Evolutionary conservation across 2,329 filamentous ascomycete species (phyloP), one percentile per base, ranked within the genome.

Genomic region (Scedosporium dehoogii): DNA sequence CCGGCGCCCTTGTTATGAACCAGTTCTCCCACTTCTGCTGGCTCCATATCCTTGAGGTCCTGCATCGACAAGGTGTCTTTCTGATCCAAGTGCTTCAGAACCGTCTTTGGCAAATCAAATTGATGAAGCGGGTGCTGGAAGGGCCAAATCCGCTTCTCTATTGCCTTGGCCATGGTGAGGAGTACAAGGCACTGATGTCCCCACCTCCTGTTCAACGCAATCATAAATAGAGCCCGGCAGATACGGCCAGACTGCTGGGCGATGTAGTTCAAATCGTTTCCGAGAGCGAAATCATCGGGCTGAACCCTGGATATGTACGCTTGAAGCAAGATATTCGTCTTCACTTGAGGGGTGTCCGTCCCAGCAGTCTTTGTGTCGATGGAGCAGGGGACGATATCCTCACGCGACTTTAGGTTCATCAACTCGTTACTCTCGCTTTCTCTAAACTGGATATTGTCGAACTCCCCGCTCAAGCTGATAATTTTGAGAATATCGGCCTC

Each of bases 401-500:
- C 27, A 29, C 48, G 57, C 23, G 33, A 23, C 58, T 60, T 63
- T 60, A 99, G 80, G 23, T 84, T 81, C 18, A 82, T 82, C n/a
- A 99, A 79, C 73, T 99, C 96, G 69, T 92, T 90, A 63, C 89
- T 87, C 74, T 99, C 96, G 60, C 79, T 94, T 62, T 99, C 94
- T 65, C 96, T 82, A 4, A 90, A 92, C 71, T 97, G 92, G 51
- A 99, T 90, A 67, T 99, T 96, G 76, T 97, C 92, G 68, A 99
- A 99, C 73, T 99, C 94, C 66, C 92, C 92, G 72, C 92, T 96
- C 89, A 94, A 92, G 68, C 91, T 92, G 70, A 99, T 92, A 92
- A 99, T 97, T 70, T 89, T 90, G 61, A 99, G 79, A 57, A 97
- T 88, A 70, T 99, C 94, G 5, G 92, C 92, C 75, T 99, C 94